Evolutionary conservation across 2,329 filamentous ascomycete genomes (phyloP), one percentile per base, ranked within the genome.

Genomic region (Stagonosporopsis tanaceti): DNA sequence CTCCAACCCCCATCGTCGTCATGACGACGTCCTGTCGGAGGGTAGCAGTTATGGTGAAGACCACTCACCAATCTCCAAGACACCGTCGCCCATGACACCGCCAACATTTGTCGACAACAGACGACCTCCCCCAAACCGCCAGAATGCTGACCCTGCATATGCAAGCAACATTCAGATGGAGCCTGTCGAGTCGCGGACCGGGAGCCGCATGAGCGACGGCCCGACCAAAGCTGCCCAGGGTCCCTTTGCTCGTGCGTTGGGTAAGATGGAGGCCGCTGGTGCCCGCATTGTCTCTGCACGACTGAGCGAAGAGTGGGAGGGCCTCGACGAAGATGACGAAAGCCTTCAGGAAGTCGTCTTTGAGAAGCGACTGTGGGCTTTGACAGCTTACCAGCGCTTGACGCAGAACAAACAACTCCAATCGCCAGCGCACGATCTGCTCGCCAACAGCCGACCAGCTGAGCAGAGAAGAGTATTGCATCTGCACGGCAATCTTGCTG

Each of bases 401-500:
- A 70, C 68, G 8, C 66, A 70, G 39, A 65, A 69, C 40, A 70
- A 70, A 44, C 66, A 67, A 4, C 47, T 70, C 2, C 68, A 69
- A 35, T 68, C 65, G 12, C 68, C 68, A 12, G 62, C 66, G 22
- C 68, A 70, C 40, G 68, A 70, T 15, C 4, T 68, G 32, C 60
- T 70, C 9, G 62, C 52, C 42, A 57, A 47, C 20, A 66, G 65
- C 46, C 65, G 64, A 11, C 65, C 65, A 3, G 60, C 47, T 24
- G 62, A 70, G 12, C 66, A 69, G 52, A 51, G 64, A n/a, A 57
- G 67, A 28, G 58, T 70, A 20, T 47, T 70, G 17, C 64, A 69
- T 37, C 61, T 70, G 22, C 60, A 70, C 45, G 68, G 67, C n/a
- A 68, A 67, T 8, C 46, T 69, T 53, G 68, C 68, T 30, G 68